Percentiles rank a stretch among this genome's conserved stretches.
Conservation (phyloP, 139 green algal species). For the Chlamydomonas incerta region DNA sequence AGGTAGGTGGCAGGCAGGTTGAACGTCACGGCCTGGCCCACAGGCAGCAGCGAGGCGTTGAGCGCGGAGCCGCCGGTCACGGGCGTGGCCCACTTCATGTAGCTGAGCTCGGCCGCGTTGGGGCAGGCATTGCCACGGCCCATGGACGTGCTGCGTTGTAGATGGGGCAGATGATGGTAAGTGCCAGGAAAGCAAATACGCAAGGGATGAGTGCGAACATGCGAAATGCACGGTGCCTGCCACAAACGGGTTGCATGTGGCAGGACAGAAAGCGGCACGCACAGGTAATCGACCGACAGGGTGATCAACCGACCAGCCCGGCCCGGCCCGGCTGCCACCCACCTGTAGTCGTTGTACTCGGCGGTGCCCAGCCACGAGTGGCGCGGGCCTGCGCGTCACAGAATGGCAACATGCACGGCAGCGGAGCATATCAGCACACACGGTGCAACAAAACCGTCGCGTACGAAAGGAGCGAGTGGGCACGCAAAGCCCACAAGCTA, state of each 20-base stretch:
- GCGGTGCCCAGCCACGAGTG: slow-evolving; percentile 13
- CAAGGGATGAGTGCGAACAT: too few species aligned
- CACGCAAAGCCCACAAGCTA: too few species aligned
- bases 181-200: background rate
- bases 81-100: slow-evolving; percentile 10
- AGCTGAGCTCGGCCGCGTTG: slow-evolving; percentile 15
- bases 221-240: too few species aligned
- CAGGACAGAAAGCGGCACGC: too few species aligned
- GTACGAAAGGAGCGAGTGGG: too few species aligned
- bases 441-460: too few species aligned
- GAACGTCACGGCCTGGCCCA: background rate
- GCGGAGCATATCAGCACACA: too few species aligned
- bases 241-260: too few species aligned
- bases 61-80: background rate
- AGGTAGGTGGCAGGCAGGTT: slow-evolving; percentile 30
- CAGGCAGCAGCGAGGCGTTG: background rate
- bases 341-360: slow-evolving; percentile 2
- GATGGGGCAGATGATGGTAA: background rate
- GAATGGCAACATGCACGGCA: too few species aligned
- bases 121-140: slow-evolving; percentile 21
- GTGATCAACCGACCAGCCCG: too few species aligned
- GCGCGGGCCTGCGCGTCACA: background rate
- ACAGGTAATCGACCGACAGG: too few species aligned
- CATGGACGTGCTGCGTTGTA: background rate
- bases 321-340: too few species aligned